Conservation (phyloP, 805 yeast genomes). For the Wickerhamomyces chambardii region DNA sequence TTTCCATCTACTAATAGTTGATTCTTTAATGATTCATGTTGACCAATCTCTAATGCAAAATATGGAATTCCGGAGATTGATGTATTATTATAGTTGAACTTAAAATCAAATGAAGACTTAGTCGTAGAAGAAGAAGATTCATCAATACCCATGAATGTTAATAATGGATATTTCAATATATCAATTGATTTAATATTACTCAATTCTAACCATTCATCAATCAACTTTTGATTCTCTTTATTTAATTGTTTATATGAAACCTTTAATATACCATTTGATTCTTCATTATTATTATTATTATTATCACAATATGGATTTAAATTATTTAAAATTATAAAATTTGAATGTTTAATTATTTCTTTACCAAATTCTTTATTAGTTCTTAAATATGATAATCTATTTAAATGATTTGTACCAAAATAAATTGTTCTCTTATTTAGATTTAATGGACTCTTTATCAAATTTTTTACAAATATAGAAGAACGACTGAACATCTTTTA, state of each 20-base stretch:
- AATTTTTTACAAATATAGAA: too few relatives aligned
- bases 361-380: constrained; percentile 38
- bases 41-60: constrained; percentile 51
- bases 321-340: constrained; percentile 27
- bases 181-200: constrained; percentile 4
- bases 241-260: constrained; percentile 12
- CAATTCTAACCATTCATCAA: constrained; percentile 15
- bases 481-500: too few relatives aligned
- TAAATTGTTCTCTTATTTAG: constrained; percentile 13
- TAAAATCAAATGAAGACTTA: constrained; percentile 17
- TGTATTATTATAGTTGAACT: constrained; percentile 30
- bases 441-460: too few relatives aligned
- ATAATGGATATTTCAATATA: constrained; percentile 8
- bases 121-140: too few relatives aligned
- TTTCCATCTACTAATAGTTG: constrained; percentile 5
- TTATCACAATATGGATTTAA: constrained; percentile 19
- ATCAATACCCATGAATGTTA: constrained; percentile 33
- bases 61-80: constrained; percentile 45
- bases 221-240: constrained; percentile 3
- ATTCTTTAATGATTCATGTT: constrained; percentile 5
- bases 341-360: constrained; percentile 32
- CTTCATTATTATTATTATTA: constrained; percentile 1
- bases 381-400: constrained; percentile 49
- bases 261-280: too few relatives aligned
- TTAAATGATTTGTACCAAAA: constrained; percentile 41